Evolutionary conservation across 805 yeast species (phyloP).

Genomic region (Wickerhamiella azyma): DNA sequence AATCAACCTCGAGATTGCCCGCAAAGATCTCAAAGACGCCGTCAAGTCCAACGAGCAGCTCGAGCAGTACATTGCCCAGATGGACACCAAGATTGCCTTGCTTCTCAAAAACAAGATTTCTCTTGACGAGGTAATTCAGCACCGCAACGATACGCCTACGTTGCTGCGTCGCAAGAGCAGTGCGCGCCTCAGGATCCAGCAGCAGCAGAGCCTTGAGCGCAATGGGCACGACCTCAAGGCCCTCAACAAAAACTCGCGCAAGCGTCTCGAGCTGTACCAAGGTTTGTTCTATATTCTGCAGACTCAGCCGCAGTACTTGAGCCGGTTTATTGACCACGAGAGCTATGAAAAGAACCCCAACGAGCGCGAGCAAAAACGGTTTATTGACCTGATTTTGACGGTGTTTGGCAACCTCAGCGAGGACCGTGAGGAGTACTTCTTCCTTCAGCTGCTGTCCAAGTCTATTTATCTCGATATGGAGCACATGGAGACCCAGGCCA

Average conservation of each 20-base stretch:
- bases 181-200: constrained; percentile 8
- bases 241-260: constrained; percentile 28
- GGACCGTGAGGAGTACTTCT: constrained; percentile 58
- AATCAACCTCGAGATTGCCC: constrained; percentile 47
- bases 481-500: constrained; percentile 8
- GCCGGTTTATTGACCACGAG: constrained; percentile 31
- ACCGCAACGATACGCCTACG: constrained; percentile 24
- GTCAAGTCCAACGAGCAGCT: constrained; percentile 58
- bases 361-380: constrained; percentile 24
- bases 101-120: constrained; percentile 69
- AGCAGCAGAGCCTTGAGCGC: constrained; percentile 8
- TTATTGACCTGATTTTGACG: constrained; percentile 23
- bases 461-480: constrained; percentile 7
- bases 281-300: constrained; percentile 71
- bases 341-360: constrained; percentile 19
- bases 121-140: constrained; percentile 47
- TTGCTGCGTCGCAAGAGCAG: constrained; percentile 7
- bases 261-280: constrained; percentile 54
- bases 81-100: constrained; percentile 65
- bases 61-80: constrained; percentile 60
- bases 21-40: constrained; percentile 54
- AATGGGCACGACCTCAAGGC: constrained; percentile 24
- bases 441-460: constrained; percentile 40
- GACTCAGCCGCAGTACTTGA: constrained; percentile 64
- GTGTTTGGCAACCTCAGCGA: constrained; percentile 28